A percentile compares a stretch with the other conserved stretches of the same genome.
phyloP scores from a whole-genome alignment of 2,329 filamentous ascomycete species.

The Pseudogymnoascus sp. region DNA sequence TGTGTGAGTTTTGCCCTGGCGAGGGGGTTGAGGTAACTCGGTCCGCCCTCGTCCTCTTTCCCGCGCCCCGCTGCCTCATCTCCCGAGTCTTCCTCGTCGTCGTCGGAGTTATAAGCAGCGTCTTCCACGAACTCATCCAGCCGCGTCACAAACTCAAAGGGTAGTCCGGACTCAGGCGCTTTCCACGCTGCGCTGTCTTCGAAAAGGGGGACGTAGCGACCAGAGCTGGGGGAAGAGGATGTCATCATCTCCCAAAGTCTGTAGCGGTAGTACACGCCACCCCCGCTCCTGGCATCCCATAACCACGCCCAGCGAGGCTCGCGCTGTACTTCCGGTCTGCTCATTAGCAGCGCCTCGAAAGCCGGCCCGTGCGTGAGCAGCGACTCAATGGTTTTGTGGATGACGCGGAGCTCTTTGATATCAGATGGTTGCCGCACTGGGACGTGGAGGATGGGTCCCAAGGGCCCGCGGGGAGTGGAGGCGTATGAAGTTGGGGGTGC shows the following conservation, averaged over 20 bases:
- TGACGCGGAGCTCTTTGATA: constrained; percentile 69
- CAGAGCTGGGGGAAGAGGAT: constrained; percentile 44
- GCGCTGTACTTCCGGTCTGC: constrained; percentile 68
- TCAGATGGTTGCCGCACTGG: constrained; percentile 70
- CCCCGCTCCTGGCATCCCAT: constrained; percentile 74
- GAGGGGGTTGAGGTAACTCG: constrained; percentile 66
- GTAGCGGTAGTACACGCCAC: constrained; percentile 88
- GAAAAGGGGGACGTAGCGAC: constrained; percentile 59
- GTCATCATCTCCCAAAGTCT: constrained; percentile 82
- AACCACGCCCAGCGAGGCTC: constrained; percentile 93
- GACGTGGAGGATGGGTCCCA: constrained; percentile 51
- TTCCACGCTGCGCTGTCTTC: constrained; percentile 74
- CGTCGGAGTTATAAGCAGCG: constrained; percentile 77
- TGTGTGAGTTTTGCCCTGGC: constrained; percentile 79
- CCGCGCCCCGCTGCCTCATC: constrained; percentile 34
- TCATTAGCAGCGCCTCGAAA: constrained; percentile 90
- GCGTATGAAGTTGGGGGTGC: constrained; percentile 69
- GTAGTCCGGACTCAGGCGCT: constrained; percentile 62
- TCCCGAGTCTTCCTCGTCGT: constrained; percentile 62
- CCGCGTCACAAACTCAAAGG: constrained; percentile 71
- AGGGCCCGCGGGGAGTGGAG: constrained; percentile 24
- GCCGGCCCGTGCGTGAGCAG: constrained; percentile 74
- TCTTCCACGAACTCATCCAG: constrained; percentile 77
- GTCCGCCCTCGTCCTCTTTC: constrained; percentile 24
- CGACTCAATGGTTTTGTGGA: constrained; percentile 80